Evolutionary conservation across 108 stramenopile genomes (phyloP), one percentile per base, ranked within the genome.

Genomic region (Skeletonema costatum): DNA sequence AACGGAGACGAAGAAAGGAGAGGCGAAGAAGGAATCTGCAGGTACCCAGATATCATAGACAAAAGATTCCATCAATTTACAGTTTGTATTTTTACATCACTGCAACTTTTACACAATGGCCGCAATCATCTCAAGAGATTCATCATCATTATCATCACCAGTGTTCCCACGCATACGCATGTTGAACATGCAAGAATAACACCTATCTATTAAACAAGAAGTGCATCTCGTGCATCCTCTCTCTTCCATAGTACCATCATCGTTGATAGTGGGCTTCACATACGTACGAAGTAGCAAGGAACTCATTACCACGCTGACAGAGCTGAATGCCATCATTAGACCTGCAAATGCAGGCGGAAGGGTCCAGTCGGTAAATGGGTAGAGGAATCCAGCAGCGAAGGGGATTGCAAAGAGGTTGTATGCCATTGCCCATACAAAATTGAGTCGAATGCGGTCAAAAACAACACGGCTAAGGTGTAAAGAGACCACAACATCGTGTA

Each of bases 331-430:
- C 97, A 99, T 98, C 64, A 94, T 92, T 11, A 97, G 75, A 17
- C 94, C 98, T 9, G 98, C 98, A 64, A 96, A 89, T 41, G 92
- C 94, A 5, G 98, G 97, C 10, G 97, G 98, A 16, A 99, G 78
- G 30, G 87, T 71, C 73, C 83, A 75, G 39, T 89, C 87, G 11
- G 94, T 85, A 68, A 89, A 75, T n/a, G 98, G 98, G 81, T 90
- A 98, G 17, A 98, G 81, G 5, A 91, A 85, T 12, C 99, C 99
- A 10, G 98, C 98, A 4, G 99, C 99, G 16, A 99, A 71, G 0
- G 99, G 99, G 21, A 99, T 91, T 50, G 91, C 92, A 63, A 97
- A 74, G 0, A 95, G 42, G 76, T 99, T 99, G 96, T 99, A 99
- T 9, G 89, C 78, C 81, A 98, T 75, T 3, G 98, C 97, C 88